Evolutionary conservation across 2,329 filamentous ascomycete genomes (phyloP), one percentile per base, ranked within the genome.

Genomic region (Eutypella sp.): DNA sequence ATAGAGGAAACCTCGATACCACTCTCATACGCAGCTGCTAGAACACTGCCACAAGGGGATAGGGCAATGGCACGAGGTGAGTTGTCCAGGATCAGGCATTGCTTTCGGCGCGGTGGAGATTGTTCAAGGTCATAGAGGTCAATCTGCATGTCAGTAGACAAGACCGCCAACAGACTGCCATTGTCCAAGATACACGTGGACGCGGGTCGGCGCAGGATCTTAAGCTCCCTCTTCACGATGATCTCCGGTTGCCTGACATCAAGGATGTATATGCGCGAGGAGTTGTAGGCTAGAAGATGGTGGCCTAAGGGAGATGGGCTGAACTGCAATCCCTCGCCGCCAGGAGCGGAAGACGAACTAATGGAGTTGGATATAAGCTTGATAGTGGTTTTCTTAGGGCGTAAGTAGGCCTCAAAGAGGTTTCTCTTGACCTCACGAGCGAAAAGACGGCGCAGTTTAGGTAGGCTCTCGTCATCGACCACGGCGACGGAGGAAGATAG

Each of bases 1-100:
- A 95, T 70, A 5, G 89, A 87, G 23, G 87, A 83, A 0, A 96
- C 87, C 64, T 96, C 90, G 51, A 96, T 91, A n/a, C 87, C 88
- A 45, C 87, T 87, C 59, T 89, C 83, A 64, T 91, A 95, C 7
- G 89, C 89, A 15, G 89, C 85, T 20, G 90, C 90, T 39, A 96
- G 69, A 13, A 96, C 87, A 37, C 84, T 82, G 20, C 88, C 89
- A 52, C 85, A 87, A 1, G 89, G 88, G 1, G 89, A 92, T 24
- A 96, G 70, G 15, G 87, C 84, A 53, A 96, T 85, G 13, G 88
- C 82, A 45, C 84, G 81, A 8, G 90, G 88, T 45, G 81, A 79
- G 63, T 93, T 84, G 57, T 92, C 87, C 49, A 96, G 74, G 39
- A 86, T 78, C 46, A 96, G 76, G 25, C 85, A 85, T 59, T 85